Evolutionary conservation across 148 eudicot genomes (phyloP).

Genomic region (Amaranthus hypochondriacus): DNA sequence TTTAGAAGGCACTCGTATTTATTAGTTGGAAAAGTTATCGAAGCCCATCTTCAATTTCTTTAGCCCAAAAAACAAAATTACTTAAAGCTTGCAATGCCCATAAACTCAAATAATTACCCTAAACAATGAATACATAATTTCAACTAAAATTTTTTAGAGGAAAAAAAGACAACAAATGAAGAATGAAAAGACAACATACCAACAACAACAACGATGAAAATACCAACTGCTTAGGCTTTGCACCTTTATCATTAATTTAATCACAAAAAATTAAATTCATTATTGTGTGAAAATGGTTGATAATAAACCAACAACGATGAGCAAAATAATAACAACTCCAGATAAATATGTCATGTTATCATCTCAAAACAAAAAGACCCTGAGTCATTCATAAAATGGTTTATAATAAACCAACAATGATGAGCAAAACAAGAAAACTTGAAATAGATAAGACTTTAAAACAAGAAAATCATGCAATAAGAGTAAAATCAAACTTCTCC

Average conservation of each 20-base stretch:
- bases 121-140: not conserved
- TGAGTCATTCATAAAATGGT: not conserved
- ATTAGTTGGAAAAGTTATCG: too few species aligned
- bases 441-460: not conserved
- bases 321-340: not conserved
- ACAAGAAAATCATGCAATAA: too few species aligned
- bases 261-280: not conserved
- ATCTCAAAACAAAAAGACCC: too few species aligned
- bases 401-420: too few species aligned
- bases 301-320: not conserved
- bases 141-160: not conserved
- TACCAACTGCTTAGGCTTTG: conserved; percentile 81
- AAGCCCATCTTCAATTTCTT: too few species aligned
- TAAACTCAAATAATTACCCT: not conserved
- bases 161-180: not conserved
- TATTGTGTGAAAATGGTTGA: not conserved
- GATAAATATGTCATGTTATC: too few species aligned
- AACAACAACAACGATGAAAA: conserved; percentile 15
- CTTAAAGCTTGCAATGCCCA: not conserved
- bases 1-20: too few species aligned
- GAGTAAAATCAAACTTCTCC: too few species aligned
- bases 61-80: too few species aligned
- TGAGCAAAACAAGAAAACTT: too few species aligned
- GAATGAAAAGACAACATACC: conserved; percentile 36
- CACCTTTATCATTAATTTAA: conserved; percentile 49